phyloP scores from a whole-genome alignment of 768 basidiomycete genomes.

The Suillus subaureus region DNA sequence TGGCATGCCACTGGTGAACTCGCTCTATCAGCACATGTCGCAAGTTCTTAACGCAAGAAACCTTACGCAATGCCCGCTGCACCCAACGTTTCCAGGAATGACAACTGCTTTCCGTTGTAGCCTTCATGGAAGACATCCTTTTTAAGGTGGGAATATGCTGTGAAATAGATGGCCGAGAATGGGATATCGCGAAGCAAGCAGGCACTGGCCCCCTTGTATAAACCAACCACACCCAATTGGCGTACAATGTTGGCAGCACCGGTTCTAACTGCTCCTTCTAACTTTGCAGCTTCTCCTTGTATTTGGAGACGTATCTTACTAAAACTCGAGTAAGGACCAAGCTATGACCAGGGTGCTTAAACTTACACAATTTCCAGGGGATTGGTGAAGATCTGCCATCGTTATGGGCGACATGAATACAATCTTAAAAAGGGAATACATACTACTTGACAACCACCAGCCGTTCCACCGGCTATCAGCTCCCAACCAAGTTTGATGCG shows the following conservation, averaged over 20 bases:
- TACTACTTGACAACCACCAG: slow-evolving; percentile 98
- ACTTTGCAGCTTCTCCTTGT: slow-evolving; percentile 93
- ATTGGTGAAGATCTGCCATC: slow-evolving; percentile 87
- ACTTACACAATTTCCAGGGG: slow-evolving; percentile 93
- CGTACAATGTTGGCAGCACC: slow-evolving; percentile 93
- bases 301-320: slow-evolving; percentile 94
- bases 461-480: slow-evolving; percentile 85
- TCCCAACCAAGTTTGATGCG: slow-evolving; percentile 93
- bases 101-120: slow-evolving; percentile 89
- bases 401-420: slow-evolving; percentile 13
- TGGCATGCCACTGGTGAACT: slow-evolving; percentile 83
- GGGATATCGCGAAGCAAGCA: slow-evolving; percentile 96
- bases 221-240: slow-evolving; percentile 87
- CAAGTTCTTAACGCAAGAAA: slow-evolving; percentile 18
- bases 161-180: slow-evolving; percentile 93
- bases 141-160: slow-evolving; percentile 87
- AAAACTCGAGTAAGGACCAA: slow-evolving; percentile 11
- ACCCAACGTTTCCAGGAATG: slow-evolving; percentile 85
- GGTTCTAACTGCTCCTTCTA: slow-evolving; percentile 76
- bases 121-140: slow-evolving; percentile 96
- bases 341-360: neutral
- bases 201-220: slow-evolving; percentile 92
- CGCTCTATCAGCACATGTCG: slow-evolving; percentile 29
- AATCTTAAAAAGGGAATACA: slow-evolving; percentile 35
- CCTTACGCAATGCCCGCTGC: slow-evolving; percentile 84